These are phyloP conservation scores for Solanum stenotomum DNA, from an alignment of 257 asterid species.

Conservation along the genomic window DNA sequence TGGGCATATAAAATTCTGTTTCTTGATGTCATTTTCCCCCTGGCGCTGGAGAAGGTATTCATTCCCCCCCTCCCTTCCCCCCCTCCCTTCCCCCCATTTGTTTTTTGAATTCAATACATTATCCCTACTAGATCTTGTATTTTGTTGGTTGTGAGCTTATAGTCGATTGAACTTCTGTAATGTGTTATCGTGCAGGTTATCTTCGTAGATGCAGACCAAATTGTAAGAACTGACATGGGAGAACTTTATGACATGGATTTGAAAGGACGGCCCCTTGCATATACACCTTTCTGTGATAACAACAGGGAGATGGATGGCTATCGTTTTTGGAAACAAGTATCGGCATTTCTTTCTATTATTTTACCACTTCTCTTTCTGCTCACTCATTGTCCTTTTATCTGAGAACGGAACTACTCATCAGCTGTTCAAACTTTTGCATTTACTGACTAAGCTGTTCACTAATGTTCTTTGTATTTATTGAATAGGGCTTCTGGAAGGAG, in stretches of 20 bases:
- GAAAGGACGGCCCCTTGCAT: conserved; percentile 82
- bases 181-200: conserved; percentile 55
- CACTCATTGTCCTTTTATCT: background rate
- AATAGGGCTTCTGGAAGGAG: conserved; percentile 98
- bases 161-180: background rate
- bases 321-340: conserved; percentile 94
- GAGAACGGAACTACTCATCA: background rate
- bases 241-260: conserved; percentile 95
- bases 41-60: conserved; percentile 83
- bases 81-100: no score
- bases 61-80: background rate
- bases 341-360: background rate
- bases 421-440: background rate
- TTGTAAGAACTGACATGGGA: conserved; percentile 93
- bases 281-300: conserved; percentile 97
- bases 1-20: conserved; percentile 96
- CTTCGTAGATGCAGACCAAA: conserved; percentile 96
- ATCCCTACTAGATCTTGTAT: background rate
- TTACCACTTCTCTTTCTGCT: background rate
- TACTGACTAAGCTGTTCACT: background rate
- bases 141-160: background rate
- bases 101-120: background rate
- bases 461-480: conserved; percentile 9
- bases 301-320: conserved; percentile 99
- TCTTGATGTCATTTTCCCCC: conserved; percentile 98